Evolutionary conservation across 192 early-diverging fungal species (phyloP), one percentile per base, ranked within the genome.

Genomic region (Coemansia sp.): DNA sequence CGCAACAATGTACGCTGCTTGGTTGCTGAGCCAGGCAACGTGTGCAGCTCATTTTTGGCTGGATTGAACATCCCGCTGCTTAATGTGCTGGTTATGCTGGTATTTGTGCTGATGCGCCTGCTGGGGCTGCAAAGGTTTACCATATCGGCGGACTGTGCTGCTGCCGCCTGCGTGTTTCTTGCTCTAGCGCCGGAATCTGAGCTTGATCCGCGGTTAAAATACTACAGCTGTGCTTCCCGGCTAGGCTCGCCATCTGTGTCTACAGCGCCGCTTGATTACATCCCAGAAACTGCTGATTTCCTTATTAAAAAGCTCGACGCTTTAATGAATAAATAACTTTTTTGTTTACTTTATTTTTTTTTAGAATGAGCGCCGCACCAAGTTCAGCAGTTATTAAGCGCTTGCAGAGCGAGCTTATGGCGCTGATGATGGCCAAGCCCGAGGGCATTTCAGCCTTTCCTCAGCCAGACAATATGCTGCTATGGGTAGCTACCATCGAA

Each of bases 401-500:
- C 26, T 65, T 85, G 20, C 78, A 81, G 28, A 82, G 70, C 56
- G 84, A 85, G 70, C 64, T 85, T 20, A 85, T 85, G 84, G 60
- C 67, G 5, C 65, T 85, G 1, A 85, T 85, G 85, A 88, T 86
- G 85, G 66, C 70, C 53, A 67, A 58, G 53, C 79, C 77, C 21
- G 64, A 62, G 3, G 85, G 84, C 16, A 81, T 89, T 8, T 85
- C 86, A 3, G 85, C 86, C 10, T 87, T 89, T 52, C 86, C 85
- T 8, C 82, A 85, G 11, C 58, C 70, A 32, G 84, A 83, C 68
- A 81, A 84, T 57, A 59, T 88, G 40, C 80, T 60, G 28, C 56
- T 82, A 80, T 91, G 91, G 91, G 87, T 93, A 39, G 87, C 93
- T 41, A 87, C 93, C 62, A 86, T 98, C 32, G 85, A 91, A 46